Base-by-base conservation (phyloP, 2,329 filamentous ascomycete species). In the Cephalotrichum gorgonifer region DNA sequence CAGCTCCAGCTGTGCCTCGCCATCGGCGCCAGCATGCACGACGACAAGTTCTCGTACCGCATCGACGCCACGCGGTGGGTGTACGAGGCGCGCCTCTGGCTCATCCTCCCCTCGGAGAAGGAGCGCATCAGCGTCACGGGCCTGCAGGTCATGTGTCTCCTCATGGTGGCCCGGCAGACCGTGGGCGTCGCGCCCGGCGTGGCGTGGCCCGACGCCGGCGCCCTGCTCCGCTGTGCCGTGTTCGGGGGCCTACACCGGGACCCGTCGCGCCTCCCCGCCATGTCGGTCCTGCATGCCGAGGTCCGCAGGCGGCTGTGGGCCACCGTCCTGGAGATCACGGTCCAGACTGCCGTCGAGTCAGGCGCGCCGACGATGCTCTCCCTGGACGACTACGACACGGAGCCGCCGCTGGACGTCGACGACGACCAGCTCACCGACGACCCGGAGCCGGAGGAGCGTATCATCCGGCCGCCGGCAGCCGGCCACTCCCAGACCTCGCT, bases 1-100 rank as follows among this genome's bases (percentile, higher is more conserved):
- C 77, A 77, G 43, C 53, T 82, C 3, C 79, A 81, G 54, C 62
- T 83, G 0, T 69, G 81, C 0, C 59, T 83, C 4, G 76, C 79
- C 0, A 71, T 83, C 17, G 80, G 79, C 1, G 70, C 76, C 1
- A 63, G 67, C 2, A 64, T 65, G 0, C 71, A 75, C 49, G 74
- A 81, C 47, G 66, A 73, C 0, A 52, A 60, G 0, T 80, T 76
- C 50, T 72, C 70, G 0, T 54, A 79, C 33, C 70, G 76, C 7
- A 47, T 61, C 7, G 64, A 66, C 0, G 78, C 78, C 0, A 62
- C 72, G 15, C 66, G 61, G 27, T 83, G 78, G 79, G 62, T 80
- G 0, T 74, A 76, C 49, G 76, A 80, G 52, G 78, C 73, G 0
- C 72, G 77, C 42, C 69, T 69, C 0, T 83, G 75, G 74, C 47